Evolutionary conservation across 192 early-diverging fungal species (phyloP), one percentile per base, ranked within the genome.

Genomic region (Umbelopsis sp.): DNA sequence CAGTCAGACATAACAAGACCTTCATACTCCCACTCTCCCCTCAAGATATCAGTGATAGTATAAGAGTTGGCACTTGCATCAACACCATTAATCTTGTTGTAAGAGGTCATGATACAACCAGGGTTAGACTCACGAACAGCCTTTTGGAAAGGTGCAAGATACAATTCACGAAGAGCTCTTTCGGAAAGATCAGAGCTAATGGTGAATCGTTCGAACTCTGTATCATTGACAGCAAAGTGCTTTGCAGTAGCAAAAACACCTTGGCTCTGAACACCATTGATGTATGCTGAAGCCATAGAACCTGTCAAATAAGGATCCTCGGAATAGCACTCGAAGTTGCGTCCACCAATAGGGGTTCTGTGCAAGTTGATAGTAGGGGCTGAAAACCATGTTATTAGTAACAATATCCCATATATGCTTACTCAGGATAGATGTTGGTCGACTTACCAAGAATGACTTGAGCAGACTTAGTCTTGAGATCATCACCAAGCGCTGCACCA

Each of bases 161-260:
- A 68, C 22, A 68, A 6, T 17, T 68, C 45, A n/a, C 66, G 66
- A 41, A 70, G 25, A 53, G 69, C 10, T 26, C 49, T 21, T 14
- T 47, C 66, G 21, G 1, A 8, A 20, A 62, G 10, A 62, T 67
- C 66, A 9, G 45, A 44, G 41, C 45, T 67, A n/a, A 67, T 67
- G 25, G 36, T 45, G 16, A 29, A 49, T 3, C 69, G 36, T 17
- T 70, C 20, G 14, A n/a, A 70, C n/a, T 50, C 69, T 24, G 69
- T 43, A 22, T 50, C 52, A 73, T 89, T 86, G 41, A 80, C 81
- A 26, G 86, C 82, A 80, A 86, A 89, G 69, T 86, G 85, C 82
- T 89, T 89, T 68, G 84, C 74, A 43, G 82, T 83, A 10, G 83
- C 86, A 0, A 83, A 84, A 0, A 89, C 84, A 1, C 88, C 84